Evolutionary conservation across 2,329 filamentous ascomycete species (phyloP), one percentile per base, ranked within the genome.

Genomic region (Pseudogymnoascus sp.): DNA sequence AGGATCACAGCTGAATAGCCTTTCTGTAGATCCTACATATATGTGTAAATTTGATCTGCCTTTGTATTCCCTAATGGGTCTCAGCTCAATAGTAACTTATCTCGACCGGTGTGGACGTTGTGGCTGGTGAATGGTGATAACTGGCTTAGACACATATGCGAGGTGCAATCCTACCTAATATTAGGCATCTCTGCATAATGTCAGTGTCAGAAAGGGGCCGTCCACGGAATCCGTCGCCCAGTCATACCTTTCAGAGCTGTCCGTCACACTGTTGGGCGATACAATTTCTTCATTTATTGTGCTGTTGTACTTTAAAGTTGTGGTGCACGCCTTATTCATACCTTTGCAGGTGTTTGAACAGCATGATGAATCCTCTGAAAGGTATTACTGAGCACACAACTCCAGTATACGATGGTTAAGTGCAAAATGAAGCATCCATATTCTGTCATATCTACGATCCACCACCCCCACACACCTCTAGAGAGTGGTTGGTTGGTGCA

Each of bases 371-470:
- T 13, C 35, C n/a, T 35, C 33, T 35, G 11, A 35, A 35, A 35
- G 35, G 35, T 37, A 37, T 37, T 6, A 5, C 35, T 5, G 13
- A 37, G 6, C 13, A 37, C 13, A 37, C 13, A 11, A 37, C 35
- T 37, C 35, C 26, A 29, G 26, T 29, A 6, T 29, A 37, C 13
- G 15, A 37, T n/a, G 35, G 4, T 37, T 37, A 15, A 37, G 35
- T 37, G 13, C 35, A 67, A 67, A 71, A 40, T 19, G 17, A 19
- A 40, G 7, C 26, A 29, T 2, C 7, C 26, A 29, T 29, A 29
- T 29, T 29, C 6, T 7, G 26, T 29, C 26, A 29, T 29, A 29
- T 7, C 26, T 29, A 29, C 26, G 26, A 6, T 6, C 6, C 26
- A 29, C 6, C 26, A 29, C 26, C 26, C 7, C 26, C 26, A n/a